These are phyloP conservation scores for Alternaria burnsii DNA, from an alignment of 2,329 filamentous ascomycete species.

Conservation along the genomic window DNA sequence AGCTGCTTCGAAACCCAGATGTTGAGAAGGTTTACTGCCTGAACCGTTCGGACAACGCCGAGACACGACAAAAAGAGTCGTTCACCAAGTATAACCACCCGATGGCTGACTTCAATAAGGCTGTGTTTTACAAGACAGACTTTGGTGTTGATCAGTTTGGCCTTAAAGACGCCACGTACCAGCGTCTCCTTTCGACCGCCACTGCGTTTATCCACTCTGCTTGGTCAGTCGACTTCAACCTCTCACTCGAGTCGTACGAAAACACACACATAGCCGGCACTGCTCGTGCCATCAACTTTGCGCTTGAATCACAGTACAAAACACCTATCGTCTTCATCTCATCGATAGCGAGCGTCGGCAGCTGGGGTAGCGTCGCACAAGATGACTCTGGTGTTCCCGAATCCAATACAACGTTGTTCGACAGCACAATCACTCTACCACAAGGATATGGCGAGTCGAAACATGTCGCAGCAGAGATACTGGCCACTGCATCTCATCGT, in stretches of 20 bases:
- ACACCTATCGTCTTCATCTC: slow-evolving; percentile 51
- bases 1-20: slow-evolving; percentile 21
- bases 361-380: slow-evolving; percentile 11
- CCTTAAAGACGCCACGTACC: slow-evolving; percentile 37
- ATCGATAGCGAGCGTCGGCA: slow-evolving; percentile 46
- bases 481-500: slow-evolving; percentile 38
- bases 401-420: slow-evolving; percentile 36
- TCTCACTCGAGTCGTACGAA: slow-evolving; percentile 29
- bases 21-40: slow-evolving; percentile 33
- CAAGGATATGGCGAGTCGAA: slow-evolving; percentile 53
- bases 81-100: slow-evolving; percentile 7
- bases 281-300: slow-evolving; percentile 19
- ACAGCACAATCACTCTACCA: slow-evolving; percentile 37
- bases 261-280: slow-evolving; percentile 20
- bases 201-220: slow-evolving; percentile 61
- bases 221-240: slow-evolving; percentile 65
- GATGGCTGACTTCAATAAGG: slow-evolving; percentile 15
- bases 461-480: slow-evolving; percentile 45
- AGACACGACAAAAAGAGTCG: slow-evolving; percentile 15
- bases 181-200: slow-evolving; percentile 30
- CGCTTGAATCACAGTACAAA: slow-evolving; percentile 2
- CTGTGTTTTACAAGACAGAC: slow-evolving; percentile 2
- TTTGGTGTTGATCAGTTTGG: slow-evolving; percentile 47
- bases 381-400: slow-evolving; percentile 16
- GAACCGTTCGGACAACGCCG: slow-evolving; percentile 28